A percentile compares a stretch with the other conserved stretches of the same genome.
Evolutionary conservation across 306 rosid species (phyloP).

Genomic region (Notholithocarpus densiflorus): DNA sequence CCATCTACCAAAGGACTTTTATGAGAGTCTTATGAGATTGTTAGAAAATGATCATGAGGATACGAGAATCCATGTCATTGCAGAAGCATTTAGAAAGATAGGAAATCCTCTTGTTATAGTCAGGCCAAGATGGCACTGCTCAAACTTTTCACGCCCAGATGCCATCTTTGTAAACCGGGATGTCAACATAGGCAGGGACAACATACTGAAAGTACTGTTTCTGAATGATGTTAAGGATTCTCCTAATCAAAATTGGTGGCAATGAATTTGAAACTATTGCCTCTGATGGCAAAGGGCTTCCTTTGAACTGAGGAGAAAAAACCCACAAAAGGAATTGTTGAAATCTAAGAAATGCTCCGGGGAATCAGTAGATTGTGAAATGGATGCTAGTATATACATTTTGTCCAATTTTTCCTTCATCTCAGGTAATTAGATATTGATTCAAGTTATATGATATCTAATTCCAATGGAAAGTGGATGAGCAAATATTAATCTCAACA

Average conservation of each 20-base stretch:
- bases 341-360: no score
- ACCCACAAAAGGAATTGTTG: no score
- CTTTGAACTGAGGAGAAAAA: neutral
- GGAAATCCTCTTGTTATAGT: constrained; percentile 51
- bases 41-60: neutral
- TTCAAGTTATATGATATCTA: no score
- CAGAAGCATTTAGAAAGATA: constrained; percentile 39
- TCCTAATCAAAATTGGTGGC: neutral
- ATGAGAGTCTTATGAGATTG: constrained; percentile 12
- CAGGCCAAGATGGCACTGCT: constrained; percentile 4
- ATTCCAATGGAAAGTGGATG: no score
- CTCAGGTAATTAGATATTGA: no score
- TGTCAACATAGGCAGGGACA: constrained; percentile 8
- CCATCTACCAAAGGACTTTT: constrained; percentile 37
- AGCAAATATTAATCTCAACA: no score
- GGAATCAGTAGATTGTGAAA: neutral
- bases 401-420: no score
- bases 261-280: neutral
- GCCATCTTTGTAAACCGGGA: constrained; percentile 39
- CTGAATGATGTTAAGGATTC: constrained; percentile 14
- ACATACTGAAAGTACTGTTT: constrained; percentile 31
- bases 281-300: neutral
- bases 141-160: constrained; percentile 19
- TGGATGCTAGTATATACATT: neutral
- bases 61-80: constrained; percentile 29